Percentiles rank a stretch among this genome's conserved stretches.
Conservation (phyloP, 23 red algal genomes). For the Gracilaria vermiculophylla region DNA sequence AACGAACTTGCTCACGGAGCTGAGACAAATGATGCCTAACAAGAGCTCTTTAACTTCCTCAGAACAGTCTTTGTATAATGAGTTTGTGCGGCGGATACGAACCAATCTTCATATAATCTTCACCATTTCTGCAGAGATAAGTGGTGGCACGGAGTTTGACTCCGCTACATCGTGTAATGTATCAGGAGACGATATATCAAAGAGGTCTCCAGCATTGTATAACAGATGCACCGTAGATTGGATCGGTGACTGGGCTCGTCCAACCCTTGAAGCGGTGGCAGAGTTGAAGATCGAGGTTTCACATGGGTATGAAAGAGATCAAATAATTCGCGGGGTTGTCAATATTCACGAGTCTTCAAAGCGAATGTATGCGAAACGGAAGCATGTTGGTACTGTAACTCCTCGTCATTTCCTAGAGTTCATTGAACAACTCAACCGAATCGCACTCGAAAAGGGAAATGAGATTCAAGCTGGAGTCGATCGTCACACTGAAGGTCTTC, state of each 20-base stretch:
- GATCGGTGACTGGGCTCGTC: constrained; percentile 66
- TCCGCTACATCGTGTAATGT: background rate
- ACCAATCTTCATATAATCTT: constrained; percentile 70
- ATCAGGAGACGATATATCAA: constrained; percentile 28
- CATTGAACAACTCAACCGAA: constrained; percentile 67
- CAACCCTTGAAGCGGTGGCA: constrained; percentile 68
- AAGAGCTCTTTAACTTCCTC: constrained; percentile 11
- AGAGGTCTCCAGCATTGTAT: constrained; percentile 72
- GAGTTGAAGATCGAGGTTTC: constrained; percentile 69
- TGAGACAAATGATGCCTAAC: background rate
- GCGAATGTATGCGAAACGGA: background rate
- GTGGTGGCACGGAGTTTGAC: background rate
- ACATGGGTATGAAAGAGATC: constrained; percentile 37
- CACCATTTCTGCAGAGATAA: constrained; percentile 47
- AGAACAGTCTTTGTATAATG: constrained; percentile 57
- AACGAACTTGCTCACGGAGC: constrained; percentile 14
- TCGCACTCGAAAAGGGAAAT: constrained; percentile 57
- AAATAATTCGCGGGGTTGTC: constrained; percentile 35
- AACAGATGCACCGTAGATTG: constrained; percentile 72
- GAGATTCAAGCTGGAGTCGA: constrained; percentile 41
- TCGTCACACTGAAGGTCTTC: constrained; percentile 56
- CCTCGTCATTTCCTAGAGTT: constrained; percentile 75
- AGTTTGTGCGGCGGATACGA: constrained; percentile 64
- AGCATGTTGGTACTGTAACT: constrained; percentile 18
- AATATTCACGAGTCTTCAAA: constrained; percentile 47